Percentiles rank a stretch among this genome's conserved stretches.
Evolutionary conservation across 768 basidiomycete genomes (phyloP).

Genomic region (Cytidiella melzeri): DNA sequence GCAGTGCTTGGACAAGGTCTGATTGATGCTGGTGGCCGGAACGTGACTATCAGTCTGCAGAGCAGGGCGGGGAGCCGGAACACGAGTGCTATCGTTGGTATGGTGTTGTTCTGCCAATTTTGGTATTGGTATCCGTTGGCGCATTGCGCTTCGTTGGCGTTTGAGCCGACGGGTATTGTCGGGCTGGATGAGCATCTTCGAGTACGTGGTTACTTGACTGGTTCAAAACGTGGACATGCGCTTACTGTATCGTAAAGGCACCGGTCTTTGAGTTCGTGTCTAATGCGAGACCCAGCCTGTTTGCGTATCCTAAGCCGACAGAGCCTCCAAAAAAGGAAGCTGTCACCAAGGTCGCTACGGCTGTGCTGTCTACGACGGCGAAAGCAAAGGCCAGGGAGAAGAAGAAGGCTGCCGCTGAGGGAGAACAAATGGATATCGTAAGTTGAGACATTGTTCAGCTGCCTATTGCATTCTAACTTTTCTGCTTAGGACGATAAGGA

Average conservation of each 20-base stretch:
- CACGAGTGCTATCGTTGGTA: slow-evolving; percentile 94
- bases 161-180: slow-evolving; percentile 94
- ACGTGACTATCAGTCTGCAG: slow-evolving; percentile 90
- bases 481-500: slow-evolving; percentile 45
- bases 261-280: slow-evolving; percentile 91
- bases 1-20: slow-evolving; percentile 94
- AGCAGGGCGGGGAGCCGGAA: slow-evolving; percentile 91
- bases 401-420: slow-evolving; percentile 81
- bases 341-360: slow-evolving; percentile 86
- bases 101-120: slow-evolving; percentile 97
- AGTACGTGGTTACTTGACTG: no score
- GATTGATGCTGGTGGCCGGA: slow-evolving; percentile 95
- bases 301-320: slow-evolving; percentile 83
- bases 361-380: slow-evolving; percentile 94
- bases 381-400: slow-evolving; percentile 95
- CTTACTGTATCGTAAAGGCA: slow-evolving; percentile 59
- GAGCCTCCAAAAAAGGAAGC: slow-evolving; percentile 92
- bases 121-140: slow-evolving; percentile 99
- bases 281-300: slow-evolving; percentile 84
- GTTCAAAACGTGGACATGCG: no score
- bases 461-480: background rate
- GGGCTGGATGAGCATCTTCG: slow-evolving; percentile 83
- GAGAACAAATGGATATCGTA: slow-evolving; percentile 77
- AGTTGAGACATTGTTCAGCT: slow-evolving; percentile 18
- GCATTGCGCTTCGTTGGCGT: slow-evolving; percentile 87